phyloP scores from a whole-genome alignment of 192 early-diverging fungal species.

The Coemansia sp. region DNA sequence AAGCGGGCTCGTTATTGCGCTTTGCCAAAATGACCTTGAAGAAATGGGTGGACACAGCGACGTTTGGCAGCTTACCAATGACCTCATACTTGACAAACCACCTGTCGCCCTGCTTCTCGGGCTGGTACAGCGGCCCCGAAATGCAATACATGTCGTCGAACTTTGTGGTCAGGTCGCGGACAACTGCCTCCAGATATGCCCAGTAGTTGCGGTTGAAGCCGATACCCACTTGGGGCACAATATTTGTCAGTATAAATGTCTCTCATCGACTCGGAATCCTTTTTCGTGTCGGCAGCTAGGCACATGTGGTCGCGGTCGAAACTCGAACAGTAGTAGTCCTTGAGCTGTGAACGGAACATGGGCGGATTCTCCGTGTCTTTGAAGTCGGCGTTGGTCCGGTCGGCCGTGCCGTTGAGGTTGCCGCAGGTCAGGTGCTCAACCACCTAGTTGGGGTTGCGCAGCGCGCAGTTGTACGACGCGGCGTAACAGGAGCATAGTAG shows the following conservation, averaged over 20 bases:
- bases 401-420: constrained; percentile 55
- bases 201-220: constrained; percentile 95
- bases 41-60: constrained; percentile 91
- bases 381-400: constrained; percentile 67
- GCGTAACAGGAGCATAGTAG: constrained; percentile 68
- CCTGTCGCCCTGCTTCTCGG: constrained; percentile 71
- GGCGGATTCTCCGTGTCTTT: constrained; percentile 68
- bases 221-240: constrained; percentile 76
- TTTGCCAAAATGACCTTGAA: constrained; percentile 85
- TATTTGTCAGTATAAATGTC: constrained; percentile 82
- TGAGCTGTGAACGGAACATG: constrained; percentile 69
- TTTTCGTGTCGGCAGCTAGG: constrained; percentile 84
- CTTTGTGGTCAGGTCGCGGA: constrained; percentile 61
- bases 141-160: constrained; percentile 86
- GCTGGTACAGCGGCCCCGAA: constrained; percentile 86
- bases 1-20: constrained; percentile 47
- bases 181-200: constrained; percentile 84
- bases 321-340: constrained; percentile 77
- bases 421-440: constrained; percentile 67
- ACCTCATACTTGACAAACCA: constrained; percentile 84
- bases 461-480: constrained; percentile 71
- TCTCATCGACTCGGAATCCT: constrained; percentile 73
- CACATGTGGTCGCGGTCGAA: constrained; percentile 94
- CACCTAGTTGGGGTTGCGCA: constrained; percentile 77
- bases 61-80: constrained; percentile 81